A percentile compares a stretch with the other conserved stretches of the same genome.
These are phyloP conservation scores for Nannochloropsis salina DNA, from an alignment of 108 stramenopile species.

Conservation along the genomic window DNA sequence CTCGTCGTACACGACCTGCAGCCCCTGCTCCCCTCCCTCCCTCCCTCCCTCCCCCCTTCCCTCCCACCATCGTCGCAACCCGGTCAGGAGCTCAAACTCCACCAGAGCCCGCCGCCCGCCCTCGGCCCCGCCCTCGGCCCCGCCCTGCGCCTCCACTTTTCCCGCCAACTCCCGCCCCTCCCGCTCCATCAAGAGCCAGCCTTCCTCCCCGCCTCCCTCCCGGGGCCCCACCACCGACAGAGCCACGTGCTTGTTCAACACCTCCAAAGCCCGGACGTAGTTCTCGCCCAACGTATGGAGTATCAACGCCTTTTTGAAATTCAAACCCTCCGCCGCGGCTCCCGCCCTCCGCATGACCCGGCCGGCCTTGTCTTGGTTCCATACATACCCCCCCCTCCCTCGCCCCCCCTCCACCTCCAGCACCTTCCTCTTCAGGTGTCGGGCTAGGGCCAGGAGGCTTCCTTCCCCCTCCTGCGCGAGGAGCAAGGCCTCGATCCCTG, in stretches of 20 bases:
- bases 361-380: not conserved
- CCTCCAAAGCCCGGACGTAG: not conserved
- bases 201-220: not conserved
- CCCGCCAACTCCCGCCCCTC: not conserved
- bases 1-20: not conserved
- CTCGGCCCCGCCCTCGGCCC: not conserved
- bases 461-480: not conserved
- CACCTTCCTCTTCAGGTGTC: not conserved
- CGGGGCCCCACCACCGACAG: not conserved
- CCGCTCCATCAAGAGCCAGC: not conserved
- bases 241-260: not conserved
- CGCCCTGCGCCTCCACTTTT: not conserved
- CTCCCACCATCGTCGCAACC: not conserved
- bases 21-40: not conserved
- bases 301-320: not conserved
- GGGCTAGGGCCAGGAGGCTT: not conserved
- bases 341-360: not conserved
- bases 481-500: not conserved
- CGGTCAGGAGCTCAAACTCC: not conserved
- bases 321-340: not conserved
- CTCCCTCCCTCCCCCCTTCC: conserved; percentile 1
- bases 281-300: not conserved
- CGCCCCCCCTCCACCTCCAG: not conserved
- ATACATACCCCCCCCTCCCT: not conserved
- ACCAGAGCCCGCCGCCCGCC: not conserved